These are phyloP conservation scores for Fusarium tricinctum DNA, from an alignment of 2,329 filamentous ascomycete species.

Conservation along the genomic window DNA sequence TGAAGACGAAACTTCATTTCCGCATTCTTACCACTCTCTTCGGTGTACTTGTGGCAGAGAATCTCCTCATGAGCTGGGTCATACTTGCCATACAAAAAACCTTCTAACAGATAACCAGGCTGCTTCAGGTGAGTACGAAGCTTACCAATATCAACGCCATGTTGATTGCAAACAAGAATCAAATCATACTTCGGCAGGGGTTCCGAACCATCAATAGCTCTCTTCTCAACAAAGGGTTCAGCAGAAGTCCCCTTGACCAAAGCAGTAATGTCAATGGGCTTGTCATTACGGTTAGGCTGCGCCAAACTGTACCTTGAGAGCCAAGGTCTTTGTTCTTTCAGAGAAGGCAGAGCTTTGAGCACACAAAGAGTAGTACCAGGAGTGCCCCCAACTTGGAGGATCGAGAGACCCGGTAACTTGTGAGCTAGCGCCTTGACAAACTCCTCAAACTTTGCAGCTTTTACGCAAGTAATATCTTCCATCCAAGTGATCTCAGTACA, in stretches of 20 bases:
- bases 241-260: conserved; percentile 32
- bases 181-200: conserved; percentile 53
- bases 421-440: conserved; percentile 55
- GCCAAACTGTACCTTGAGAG: conserved; percentile 55
- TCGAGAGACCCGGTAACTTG: conserved; percentile 56
- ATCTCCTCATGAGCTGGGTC: not conserved
- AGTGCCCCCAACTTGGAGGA: conserved; percentile 58
- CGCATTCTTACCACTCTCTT: not conserved
- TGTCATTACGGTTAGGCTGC: conserved; percentile 20
- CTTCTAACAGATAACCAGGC: conserved; percentile 51
- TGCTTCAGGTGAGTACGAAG: conserved; percentile 48
- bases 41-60: conserved; percentile 5
- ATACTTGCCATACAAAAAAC: not conserved
- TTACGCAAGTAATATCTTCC: conserved; percentile 53
- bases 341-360: conserved; percentile 48
- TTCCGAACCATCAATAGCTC: conserved; percentile 39
- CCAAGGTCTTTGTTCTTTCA: conserved; percentile 49
- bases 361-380: conserved; percentile 38
- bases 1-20: conserved; percentile 21
- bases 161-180: conserved; percentile 48
- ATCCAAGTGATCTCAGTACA: conserved; percentile 65
- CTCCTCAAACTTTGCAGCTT: conserved; percentile 39
- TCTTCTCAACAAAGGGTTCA: conserved; percentile 51
- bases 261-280: conserved; percentile 10
- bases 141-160: conserved; percentile 21